These are phyloP conservation scores for Syzygium jambos DNA, from an alignment of 345 rosid genomes.

Conservation along the genomic window DNA sequence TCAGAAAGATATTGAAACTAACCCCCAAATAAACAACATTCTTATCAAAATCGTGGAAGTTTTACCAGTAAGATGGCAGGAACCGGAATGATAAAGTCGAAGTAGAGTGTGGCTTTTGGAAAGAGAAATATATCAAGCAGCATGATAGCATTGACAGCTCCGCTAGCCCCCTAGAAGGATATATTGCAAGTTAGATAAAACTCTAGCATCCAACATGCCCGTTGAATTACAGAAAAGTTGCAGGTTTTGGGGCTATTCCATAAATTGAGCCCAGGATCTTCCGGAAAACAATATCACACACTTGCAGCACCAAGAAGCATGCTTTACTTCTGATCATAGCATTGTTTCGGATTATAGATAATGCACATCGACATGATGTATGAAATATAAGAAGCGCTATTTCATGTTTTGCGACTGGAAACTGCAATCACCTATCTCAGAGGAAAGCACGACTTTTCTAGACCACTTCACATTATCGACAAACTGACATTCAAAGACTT, in stretches of 20 bases:
- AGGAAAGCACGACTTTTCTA: background rate
- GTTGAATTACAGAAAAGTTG: background rate
- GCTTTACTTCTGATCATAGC: background rate
- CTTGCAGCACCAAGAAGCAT: background rate
- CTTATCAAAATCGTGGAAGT: background rate
- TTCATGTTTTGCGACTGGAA: background rate
- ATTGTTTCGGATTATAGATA: background rate
- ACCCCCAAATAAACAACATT: background rate
- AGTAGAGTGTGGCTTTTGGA: conserved; percentile 62
- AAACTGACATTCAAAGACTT: background rate
- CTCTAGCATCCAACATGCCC: background rate
- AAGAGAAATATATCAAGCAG: conserved; percentile 75
- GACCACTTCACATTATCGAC: background rate
- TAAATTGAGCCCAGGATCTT: background rate
- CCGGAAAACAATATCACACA: background rate
- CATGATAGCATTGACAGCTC: conserved; percentile 90
- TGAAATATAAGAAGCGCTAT: background rate
- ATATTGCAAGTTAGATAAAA: background rate
- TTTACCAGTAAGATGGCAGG: conserved; percentile 84
- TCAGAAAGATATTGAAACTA: background rate
- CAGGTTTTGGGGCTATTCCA: background rate
- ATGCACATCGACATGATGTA: background rate
- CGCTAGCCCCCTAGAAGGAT: conserved; percentile 69
- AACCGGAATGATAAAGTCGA: conserved; percentile 69
- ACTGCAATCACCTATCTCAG: background rate